A percentile compares a stretch with the other conserved stretches of the same genome.
Evolutionary conservation across 2,329 filamentous ascomycete genomes (phyloP).

Genomic region (Periconia sp.): DNA sequence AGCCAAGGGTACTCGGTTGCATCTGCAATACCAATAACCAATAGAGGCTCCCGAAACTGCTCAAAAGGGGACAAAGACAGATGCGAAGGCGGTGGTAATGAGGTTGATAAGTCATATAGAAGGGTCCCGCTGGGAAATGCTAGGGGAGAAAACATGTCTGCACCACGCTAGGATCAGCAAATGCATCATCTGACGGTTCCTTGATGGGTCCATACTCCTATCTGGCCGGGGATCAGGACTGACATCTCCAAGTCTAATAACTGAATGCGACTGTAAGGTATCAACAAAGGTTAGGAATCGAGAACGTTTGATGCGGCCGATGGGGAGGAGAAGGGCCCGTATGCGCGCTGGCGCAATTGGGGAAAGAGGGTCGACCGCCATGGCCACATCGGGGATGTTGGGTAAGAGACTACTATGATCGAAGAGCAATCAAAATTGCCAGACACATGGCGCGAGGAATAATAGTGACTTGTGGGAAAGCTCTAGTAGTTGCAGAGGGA

Average conservation of each 20-base stretch:
- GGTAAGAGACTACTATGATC: conserved; percentile 19
- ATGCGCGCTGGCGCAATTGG: conserved; percentile 90
- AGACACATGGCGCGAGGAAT: conserved; percentile 14
- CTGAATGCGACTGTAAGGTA: conserved; percentile 75
- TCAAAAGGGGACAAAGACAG: conserved; percentile 85
- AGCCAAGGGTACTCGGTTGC: conserved; percentile 61
- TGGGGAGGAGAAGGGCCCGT: conserved; percentile 80
- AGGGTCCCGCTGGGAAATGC: conserved; percentile 84
- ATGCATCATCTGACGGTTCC: conserved; percentile 22
- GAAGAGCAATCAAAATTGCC: conserved; percentile 11
- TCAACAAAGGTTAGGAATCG: conserved; percentile 79
- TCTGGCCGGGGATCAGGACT: conserved; percentile 82
- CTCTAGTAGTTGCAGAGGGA: conserved; percentile 11
- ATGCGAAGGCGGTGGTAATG: conserved; percentile 77
- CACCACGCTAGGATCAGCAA: conserved; percentile 33
- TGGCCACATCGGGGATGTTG: conserved; percentile 56
- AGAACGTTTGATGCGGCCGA: conserved; percentile 81
- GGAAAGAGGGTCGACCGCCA: conserved; percentile 87
- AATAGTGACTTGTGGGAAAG: conserved; percentile 21
- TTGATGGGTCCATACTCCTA: conserved; percentile 65
- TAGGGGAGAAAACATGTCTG: conserved; percentile 92
- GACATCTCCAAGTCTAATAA: conserved; percentile 82
- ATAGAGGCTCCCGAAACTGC: conserved; percentile 79
- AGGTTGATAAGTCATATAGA: conserved; percentile 83
- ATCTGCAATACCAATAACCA: conserved; percentile 83